Evolutionary conservation across 495 filamentous ascomycete genomes (phyloP), one percentile per base, ranked within the genome.

Genomic region (Penicillium manginii): DNA sequence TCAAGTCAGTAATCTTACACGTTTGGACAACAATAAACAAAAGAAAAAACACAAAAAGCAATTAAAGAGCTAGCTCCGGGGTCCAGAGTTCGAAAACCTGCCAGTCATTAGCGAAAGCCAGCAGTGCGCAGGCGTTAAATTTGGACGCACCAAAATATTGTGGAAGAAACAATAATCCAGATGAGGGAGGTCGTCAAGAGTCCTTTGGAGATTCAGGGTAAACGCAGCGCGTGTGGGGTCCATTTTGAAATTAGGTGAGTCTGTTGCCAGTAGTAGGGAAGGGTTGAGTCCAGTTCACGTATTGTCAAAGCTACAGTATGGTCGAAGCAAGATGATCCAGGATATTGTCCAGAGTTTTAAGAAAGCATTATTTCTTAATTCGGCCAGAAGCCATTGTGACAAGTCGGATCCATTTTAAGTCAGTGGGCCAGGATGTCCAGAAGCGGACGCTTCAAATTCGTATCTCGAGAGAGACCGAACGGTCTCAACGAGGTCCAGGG

Each of bases 1-100:
- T 54, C 52, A 64, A 69, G 76, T 79, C 64, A 79, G 76, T 77
- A 12, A 67, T 55, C 70, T 21, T 60, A 67, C 59, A 65, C 56
- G 12, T 47, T 47, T 29, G 45, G 58, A 42, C 26, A 49, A 35
- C 22, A 31, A 56, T 33, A 53, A 62, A 55, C 18, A 61, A 65
- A 63, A 58, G 52, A 50, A 57, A 52, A 31, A 51, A n/a, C n/a
- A n/a, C 26, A 29, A 8, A 29, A 29, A 29, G 26, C 26, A 58
- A 37, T 29, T 59, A 55, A 39, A 66, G 45, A 39, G 48, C 50
- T 31, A 58, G 50, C 21, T 71, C 69, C 63, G 52, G 57, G 58
- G 60, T 73, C 71, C 72, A 71, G 46, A 47, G 49, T 45, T 37
- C 23, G 23, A n/a, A 60, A 43, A 50, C 65, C 65, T 66, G 46